Evolutionary conservation across 495 filamentous ascomycete species (phyloP).

Genomic region (Cladorrhinum samala): DNA sequence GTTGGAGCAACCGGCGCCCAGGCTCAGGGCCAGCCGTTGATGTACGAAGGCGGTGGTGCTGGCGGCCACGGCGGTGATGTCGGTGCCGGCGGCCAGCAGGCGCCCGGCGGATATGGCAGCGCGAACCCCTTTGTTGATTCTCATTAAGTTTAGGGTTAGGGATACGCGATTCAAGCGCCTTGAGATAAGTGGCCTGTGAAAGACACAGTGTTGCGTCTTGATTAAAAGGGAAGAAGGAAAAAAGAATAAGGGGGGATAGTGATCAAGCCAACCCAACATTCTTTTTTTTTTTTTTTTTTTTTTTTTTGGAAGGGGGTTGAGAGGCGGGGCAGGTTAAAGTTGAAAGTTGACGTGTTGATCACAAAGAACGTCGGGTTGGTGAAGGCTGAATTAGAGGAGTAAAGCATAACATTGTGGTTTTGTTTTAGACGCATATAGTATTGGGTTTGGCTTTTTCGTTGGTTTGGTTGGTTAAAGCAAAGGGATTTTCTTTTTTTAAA

Average conservation of each 20-base stretch:
- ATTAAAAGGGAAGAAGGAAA: background rate
- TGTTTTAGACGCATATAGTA: no score
- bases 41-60: conserved; percentile 13
- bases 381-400: no score
- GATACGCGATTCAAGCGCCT: no score
- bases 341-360: background rate
- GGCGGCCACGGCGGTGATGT: background rate
- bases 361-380: background rate
- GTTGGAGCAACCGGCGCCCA: conserved; percentile 61
- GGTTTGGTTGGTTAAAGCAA: no score
- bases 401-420: no score
- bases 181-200: no score
- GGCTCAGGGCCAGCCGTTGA: conserved; percentile 24
- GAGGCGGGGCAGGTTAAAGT: background rate
- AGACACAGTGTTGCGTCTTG: background rate
- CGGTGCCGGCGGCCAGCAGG: conserved; percentile 1
- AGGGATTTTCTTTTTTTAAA: no score
- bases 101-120: background rate
- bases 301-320: background rate
- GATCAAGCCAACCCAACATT: background rate
- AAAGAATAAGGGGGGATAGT: background rate
- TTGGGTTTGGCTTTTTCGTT: no score
- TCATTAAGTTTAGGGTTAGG: no score
- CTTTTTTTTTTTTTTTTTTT: background rate
- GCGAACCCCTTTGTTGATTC: conserved; percentile 23